A percentile compares a stretch with the other conserved stretches of the same genome.
Conservation (phyloP, 805 yeast genomes). For the Candida sakaeoensis region DNA sequence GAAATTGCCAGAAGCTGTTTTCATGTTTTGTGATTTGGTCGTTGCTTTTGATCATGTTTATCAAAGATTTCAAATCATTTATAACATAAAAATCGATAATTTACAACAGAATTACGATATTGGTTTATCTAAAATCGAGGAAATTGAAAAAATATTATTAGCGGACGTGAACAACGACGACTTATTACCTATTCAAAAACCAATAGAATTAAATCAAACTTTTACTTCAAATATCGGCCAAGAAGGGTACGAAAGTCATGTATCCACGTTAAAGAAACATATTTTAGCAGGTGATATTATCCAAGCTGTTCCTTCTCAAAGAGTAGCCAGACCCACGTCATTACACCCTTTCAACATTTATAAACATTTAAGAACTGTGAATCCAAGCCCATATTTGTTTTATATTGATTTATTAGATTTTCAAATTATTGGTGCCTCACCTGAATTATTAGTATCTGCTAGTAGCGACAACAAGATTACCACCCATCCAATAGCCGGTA, state of each 20-base stretch:
- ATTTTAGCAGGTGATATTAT: constrained; percentile 89
- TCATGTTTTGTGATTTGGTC: constrained; percentile 88
- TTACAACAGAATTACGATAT: constrained; percentile 9
- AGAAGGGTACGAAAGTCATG: constrained; percentile 88
- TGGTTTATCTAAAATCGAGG: constrained; percentile 23
- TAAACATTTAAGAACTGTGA: constrained; percentile 89
- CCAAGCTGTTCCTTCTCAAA: constrained; percentile 97
- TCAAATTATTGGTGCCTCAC: constrained; percentile 96
- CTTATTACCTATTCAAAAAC: constrained; percentile 69
- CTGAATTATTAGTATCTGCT: constrained; percentile 84
- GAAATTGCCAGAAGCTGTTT: constrained; percentile 83
- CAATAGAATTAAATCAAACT: constrained; percentile 60
- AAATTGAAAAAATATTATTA: constrained; percentile 48
- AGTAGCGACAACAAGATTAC: constrained; percentile 69
- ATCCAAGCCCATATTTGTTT: constrained; percentile 96
- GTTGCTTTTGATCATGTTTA: constrained; percentile 92
- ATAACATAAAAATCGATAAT: constrained; percentile 57
- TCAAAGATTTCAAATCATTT: constrained; percentile 87
- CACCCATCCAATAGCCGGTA: constrained; percentile 98
- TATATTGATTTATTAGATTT: constrained; percentile 89
- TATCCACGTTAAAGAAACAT: constrained; percentile 67
- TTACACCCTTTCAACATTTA: constrained; percentile 96
- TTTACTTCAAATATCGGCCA: constrained; percentile 90
- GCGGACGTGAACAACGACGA: constrained; percentile 40
- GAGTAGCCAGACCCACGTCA: constrained; percentile 92